Base-by-base conservation (phyloP, 2,329 filamentous ascomycete genomes). In the Sporothrix variecibatus region DNA sequence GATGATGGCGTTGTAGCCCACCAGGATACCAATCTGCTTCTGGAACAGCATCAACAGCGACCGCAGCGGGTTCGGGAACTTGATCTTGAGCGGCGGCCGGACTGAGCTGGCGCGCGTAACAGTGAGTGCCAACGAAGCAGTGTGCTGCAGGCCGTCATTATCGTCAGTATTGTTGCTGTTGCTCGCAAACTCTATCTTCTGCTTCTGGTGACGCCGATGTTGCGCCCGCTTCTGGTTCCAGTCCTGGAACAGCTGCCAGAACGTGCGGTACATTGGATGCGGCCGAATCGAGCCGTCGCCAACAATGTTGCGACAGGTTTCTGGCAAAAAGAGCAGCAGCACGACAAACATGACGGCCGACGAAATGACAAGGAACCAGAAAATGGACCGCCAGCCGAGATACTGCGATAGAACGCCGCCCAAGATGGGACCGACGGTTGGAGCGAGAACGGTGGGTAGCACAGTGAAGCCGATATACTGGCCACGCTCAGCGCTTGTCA, bases 11-110 rank as follows among this genome's bases (percentile, higher is more conserved):
- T 82, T 83, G 65, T 83, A 84, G 31, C 82, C 78, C 9, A 88
- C 82, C 0, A 89, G 80, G 12, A 87, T 76, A 1, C 82, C 84
- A 64, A 98, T 88, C 82, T 98, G 93, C 79, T 95, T 93, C 85
- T 96, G 96, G 77, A 90, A 86, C 75, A 94, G 88, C 0, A 96
- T 94, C 0, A 91, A 89, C 20, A 97, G 92, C 0, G 94, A 95
- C 78, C 90, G 91, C 75, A 98, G 86, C 82, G 98, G 97, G 82
- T 98, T 95, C 75, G 78, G 75, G 1, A 77, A 43, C 65, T 75
- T 60, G 31, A 78, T 65, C 2, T 49, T 60, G n/a, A 76, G 75
- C 3, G 76, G 77, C n/a, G 69, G 71, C 2, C 69, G 76, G 11
- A 56, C 34, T 2, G 56, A 73, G 43, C 72, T 26, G 17, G 64